These are phyloP conservation scores for Adenanthera pavonina DNA, from an alignment of 306 rosid species.

Conservation along the genomic window DNA sequence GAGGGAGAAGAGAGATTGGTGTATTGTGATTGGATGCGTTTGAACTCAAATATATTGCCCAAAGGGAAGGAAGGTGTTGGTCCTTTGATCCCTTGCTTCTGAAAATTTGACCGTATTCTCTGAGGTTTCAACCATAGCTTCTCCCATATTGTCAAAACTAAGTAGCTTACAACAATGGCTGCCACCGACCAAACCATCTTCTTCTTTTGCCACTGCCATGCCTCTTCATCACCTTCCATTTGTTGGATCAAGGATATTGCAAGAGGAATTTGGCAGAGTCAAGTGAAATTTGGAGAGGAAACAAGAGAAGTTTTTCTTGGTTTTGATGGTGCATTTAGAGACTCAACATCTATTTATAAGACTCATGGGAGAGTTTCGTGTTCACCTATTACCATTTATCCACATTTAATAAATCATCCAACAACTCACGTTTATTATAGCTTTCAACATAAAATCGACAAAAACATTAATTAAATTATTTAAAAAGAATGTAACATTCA, in stretches of 20 bases:
- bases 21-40: background rate
- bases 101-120: slow-evolving; percentile 34
- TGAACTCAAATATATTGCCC: slow-evolving; percentile 36
- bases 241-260: background rate
- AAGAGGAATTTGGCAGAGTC: no score
- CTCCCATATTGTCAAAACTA: background rate
- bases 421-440: no score
- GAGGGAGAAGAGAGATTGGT: background rate
- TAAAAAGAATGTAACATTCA: no score
- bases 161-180: background rate
- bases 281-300: background rate
- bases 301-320: background rate
- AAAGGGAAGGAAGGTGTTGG: slow-evolving; percentile 42
- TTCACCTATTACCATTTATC: background rate
- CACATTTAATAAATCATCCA: no score
- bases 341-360: background rate
- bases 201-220: slow-evolving; percentile 1
- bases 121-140: slow-evolving; percentile 22
- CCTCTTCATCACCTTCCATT: background rate
- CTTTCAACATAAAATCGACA: no score
- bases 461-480: no score
- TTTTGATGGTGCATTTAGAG: background rate
- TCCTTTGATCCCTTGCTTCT: slow-evolving; percentile 45
- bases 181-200: background rate
- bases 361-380: background rate